These are phyloP conservation scores for Sungouiella thailandica DNA, from an alignment of 805 yeast species.

Conservation along the genomic window DNA sequence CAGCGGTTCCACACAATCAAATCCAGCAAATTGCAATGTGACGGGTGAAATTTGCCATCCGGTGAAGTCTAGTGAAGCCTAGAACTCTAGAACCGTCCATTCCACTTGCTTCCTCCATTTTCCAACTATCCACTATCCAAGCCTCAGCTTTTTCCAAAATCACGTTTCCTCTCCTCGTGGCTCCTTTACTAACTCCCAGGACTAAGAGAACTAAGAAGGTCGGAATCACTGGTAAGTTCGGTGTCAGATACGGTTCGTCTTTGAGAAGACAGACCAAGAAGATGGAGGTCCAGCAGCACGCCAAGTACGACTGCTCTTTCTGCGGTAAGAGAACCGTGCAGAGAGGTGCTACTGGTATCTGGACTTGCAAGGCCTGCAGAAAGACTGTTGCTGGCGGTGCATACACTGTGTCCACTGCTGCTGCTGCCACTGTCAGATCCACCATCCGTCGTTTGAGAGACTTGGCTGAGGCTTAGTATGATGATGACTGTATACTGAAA, in stretches of 20 bases:
- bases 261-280: slow-evolving; percentile 99
- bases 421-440: slow-evolving; percentile 99
- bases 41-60: too few species aligned
- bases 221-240: slow-evolving; percentile 99
- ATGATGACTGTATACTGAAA: slow-evolving; percentile 12
- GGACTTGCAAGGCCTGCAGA: slow-evolving; percentile 92
- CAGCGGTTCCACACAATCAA: too few species aligned
- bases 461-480: slow-evolving; percentile 92
- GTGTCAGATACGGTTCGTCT: slow-evolving; percentile 99
- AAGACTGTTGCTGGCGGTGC: slow-evolving; percentile 99
- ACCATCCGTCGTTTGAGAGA: slow-evolving; percentile 99
- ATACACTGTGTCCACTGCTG: slow-evolving; percentile 98
- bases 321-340: slow-evolving; percentile 98
- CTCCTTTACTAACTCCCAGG: too few species aligned
- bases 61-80: too few species aligned
- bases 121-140: too few species aligned
- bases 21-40: too few species aligned
- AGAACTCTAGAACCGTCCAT: too few species aligned
- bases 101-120: too few species aligned
- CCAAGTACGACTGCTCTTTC: slow-evolving; percentile 98
- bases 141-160: too few species aligned
- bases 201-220: slow-evolving; percentile 99
- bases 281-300: slow-evolving; percentile 98
- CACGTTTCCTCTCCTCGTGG: slow-evolving; percentile 37
- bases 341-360: slow-evolving; percentile 98